A percentile compares a stretch with the other conserved stretches of the same genome.
Evolutionary conservation across 2,329 filamentous ascomycete genomes (phyloP).

Genomic region (Aspergillus chevalieri): DNA sequence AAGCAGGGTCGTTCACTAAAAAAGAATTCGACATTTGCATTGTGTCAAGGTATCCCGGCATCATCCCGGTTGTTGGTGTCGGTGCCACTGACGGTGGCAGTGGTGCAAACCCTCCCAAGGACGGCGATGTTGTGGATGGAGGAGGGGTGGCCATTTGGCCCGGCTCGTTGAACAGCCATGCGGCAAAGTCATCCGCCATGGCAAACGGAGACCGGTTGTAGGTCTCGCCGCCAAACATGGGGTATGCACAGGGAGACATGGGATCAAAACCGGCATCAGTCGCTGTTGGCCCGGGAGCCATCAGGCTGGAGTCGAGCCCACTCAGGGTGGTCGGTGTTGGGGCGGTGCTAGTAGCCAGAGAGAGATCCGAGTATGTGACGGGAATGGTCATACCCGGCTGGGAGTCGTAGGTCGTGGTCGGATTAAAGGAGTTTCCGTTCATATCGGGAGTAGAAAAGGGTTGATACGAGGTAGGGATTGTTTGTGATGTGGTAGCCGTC

Average conservation of each 20-base stretch:
- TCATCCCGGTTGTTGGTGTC: conserved; percentile 32
- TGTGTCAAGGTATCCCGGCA: conserved; percentile 36
- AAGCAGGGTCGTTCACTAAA: conserved; percentile 45
- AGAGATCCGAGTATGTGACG: conserved; percentile 14
- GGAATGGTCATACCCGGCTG: conserved; percentile 11
- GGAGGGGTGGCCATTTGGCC: conserved; percentile 37
- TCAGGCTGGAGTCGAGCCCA: conserved; percentile 18
- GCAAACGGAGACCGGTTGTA: conserved; percentile 82
- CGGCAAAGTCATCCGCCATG: conserved; percentile 80
- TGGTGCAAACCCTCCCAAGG: conserved; percentile 39
- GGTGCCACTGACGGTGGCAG: conserved; percentile 4
- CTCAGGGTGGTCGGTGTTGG: conserved; percentile 22
- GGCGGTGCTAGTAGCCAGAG: conserved; percentile 16
- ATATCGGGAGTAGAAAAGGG: conserved; percentile 11
- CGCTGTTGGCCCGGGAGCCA: conserved; percentile 18
- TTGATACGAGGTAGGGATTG: not conserved
- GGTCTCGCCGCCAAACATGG: conserved; percentile 78
- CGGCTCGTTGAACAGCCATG: conserved; percentile 72
- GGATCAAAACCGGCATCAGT: conserved; percentile 30
- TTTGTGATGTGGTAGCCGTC: not conserved
- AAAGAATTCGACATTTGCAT: conserved; percentile 45
- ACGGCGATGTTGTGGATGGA: conserved; percentile 32
- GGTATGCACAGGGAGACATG: conserved; percentile 52
- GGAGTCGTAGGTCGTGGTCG: conserved; percentile 9
- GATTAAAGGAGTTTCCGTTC: conserved; percentile 12